phyloP scores from a whole-genome alignment of 257 asterid species.

The Solanum clarkiae region DNA sequence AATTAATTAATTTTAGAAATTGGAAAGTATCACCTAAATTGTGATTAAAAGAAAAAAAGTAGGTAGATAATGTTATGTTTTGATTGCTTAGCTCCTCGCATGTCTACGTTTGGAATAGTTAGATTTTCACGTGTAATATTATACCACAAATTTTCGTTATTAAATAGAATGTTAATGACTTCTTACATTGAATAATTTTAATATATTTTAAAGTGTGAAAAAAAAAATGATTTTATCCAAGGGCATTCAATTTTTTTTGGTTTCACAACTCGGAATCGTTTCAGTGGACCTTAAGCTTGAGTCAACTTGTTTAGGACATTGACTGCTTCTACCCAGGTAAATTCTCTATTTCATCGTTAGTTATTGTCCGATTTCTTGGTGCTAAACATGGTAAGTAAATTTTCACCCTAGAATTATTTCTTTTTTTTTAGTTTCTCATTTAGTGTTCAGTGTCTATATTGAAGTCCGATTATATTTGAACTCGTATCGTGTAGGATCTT shows the following conservation, averaged over 20 bases:
- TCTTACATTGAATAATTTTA: too few relatives aligned
- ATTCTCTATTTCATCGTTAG: not conserved
- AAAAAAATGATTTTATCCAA: too few relatives aligned
- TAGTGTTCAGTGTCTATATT: too few relatives aligned
- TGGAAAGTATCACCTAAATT: too few relatives aligned
- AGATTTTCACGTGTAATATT: too few relatives aligned
- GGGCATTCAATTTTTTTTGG: not conserved
- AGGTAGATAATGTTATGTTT: too few relatives aligned
- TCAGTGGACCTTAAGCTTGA: not conserved
- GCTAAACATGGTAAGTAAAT: not conserved
- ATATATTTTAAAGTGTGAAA: not conserved
- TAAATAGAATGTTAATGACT: not conserved
- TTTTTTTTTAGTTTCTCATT: too few relatives aligned
- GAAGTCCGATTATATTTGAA: too few relatives aligned
- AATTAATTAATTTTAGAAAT: too few relatives aligned
- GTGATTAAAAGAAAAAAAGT: too few relatives aligned
- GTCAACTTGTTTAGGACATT: not conserved
- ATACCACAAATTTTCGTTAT: too few relatives aligned
- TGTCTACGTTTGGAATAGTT: not conserved
- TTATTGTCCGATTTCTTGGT: not conserved
- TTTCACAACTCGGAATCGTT: not conserved
- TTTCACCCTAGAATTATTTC: not conserved
- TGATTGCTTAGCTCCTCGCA: too few relatives aligned
- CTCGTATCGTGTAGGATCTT: fast-evolving
- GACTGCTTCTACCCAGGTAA: not conserved